Evolutionary conservation across 2,329 filamentous ascomycete species (phyloP), one percentile per base, ranked within the genome.

Genomic region (Fusarium heterosporum): DNA sequence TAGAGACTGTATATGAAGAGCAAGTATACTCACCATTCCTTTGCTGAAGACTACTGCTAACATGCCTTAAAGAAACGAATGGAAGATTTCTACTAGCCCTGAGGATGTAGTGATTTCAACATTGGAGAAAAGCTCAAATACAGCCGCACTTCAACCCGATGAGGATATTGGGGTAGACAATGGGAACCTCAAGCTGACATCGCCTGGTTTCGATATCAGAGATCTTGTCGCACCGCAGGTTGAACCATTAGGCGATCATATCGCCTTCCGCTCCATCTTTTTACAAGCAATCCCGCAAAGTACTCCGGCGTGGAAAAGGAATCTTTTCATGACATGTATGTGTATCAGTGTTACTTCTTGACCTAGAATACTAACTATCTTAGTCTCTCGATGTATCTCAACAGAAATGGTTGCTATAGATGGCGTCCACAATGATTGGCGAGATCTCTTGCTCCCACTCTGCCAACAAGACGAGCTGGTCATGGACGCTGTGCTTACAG

Each of bases 331-430:
- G 4, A 69, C 72, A 2, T 73, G 71, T 70, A 54, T 17, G 67
- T 48, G 6, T 0, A 1, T 0, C 0, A 0, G 4, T 1, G 26
- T 0, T 1, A 12, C 0, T 2, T 2, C 7, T n/a, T 0, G 0
- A 16, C 2, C 2, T 1, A 5, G 3, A 2, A 6, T 5, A 2
- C 56, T 65, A 10, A 67, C 25, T 1, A 0, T 1, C 0, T 0
- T 6, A 73, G 71, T 73, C 19, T 73, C 71, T 0, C 49, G 59
- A 14, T 58, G 64, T 2, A 73, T 73, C 34, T 70, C 71, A 2
- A 64, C 54, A 0, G 71, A 73, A 22, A 73, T 73, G 71, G 65
- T 72, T 4, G 69, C 71, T 0, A 70, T 73, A 12, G 71, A 73
- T 16, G 71, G 71, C 3, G n/a, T 66, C 0, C 71, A 70, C 16